Conservation (phyloP, 2,329 filamentous ascomycete species). For the Samsoniella hepiali region DNA sequence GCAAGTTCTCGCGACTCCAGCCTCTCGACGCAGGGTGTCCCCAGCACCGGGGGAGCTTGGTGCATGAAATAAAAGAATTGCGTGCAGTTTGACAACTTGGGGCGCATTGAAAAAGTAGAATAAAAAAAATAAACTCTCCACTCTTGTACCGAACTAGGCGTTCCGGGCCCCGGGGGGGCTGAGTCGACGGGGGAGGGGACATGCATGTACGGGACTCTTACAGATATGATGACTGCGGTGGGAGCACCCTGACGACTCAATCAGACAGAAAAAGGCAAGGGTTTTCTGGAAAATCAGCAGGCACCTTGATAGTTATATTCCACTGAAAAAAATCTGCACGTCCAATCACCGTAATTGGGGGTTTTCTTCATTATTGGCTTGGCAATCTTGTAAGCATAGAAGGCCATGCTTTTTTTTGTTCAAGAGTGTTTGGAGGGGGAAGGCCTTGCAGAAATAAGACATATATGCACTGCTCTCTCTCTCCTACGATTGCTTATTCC, state of each 20-base stretch:
- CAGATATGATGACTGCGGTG: neutral
- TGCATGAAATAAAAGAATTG: too few relatives aligned
- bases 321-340: neutral
- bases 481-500: too few relatives aligned
- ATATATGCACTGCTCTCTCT: neutral
- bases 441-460: neutral
- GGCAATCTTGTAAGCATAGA: neutral
- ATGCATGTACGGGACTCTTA: neutral
- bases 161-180: neutral
- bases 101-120: neutral
- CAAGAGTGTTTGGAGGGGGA: too few relatives aligned
- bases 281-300: neutral
- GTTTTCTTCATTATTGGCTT: neutral
- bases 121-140: neutral
- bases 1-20: neutral
- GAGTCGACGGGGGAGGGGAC: neutral
- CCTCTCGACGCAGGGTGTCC: neutral
- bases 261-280: neutral
- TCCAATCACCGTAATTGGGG: neutral
- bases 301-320: neutral
- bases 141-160: neutral
- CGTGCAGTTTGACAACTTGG: neutral
- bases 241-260: neutral
- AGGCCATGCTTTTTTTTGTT: neutral
- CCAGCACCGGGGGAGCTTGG: too few relatives aligned